Evolutionary conservation across 2,329 filamentous ascomycete species (phyloP).

Genomic region (Mycosphaerella sp.): DNA sequence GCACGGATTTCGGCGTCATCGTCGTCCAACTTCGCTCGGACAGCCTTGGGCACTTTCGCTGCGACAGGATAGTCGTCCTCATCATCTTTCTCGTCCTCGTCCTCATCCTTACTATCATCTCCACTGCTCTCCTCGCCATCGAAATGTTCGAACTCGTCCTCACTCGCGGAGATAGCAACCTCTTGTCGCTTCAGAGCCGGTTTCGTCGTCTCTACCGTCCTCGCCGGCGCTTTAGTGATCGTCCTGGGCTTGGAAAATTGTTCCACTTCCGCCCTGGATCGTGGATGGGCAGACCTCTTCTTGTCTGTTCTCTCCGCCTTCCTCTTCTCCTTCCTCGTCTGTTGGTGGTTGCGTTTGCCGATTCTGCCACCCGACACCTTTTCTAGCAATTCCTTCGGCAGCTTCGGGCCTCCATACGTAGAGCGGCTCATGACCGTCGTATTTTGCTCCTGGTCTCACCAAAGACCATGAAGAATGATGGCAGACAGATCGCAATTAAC

Average conservation of each 20-base stretch:
- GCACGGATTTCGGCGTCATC: conserved; percentile 86
- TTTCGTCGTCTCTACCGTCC: conserved; percentile 10
- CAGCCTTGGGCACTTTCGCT: conserved; percentile 17
- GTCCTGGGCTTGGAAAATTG: conserved; percentile 6
- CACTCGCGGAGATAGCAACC: conserved; percentile 6
- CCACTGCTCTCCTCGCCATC: conserved; percentile 21
- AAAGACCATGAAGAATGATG: too few species aligned
- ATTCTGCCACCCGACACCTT: conserved; percentile 34
- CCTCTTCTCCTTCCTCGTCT: conserved; percentile 44
- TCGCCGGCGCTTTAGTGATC: conserved; percentile 2
- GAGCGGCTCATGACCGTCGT: conserved; percentile 22
- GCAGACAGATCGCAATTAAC: too few species aligned
- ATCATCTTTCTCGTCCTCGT: conserved; percentile 11
- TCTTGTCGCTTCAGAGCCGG: conserved; percentile 4
- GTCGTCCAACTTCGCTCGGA: conserved; percentile 55
- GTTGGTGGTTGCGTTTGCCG: conserved; percentile 19
- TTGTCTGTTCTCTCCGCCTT: conserved; percentile 60
- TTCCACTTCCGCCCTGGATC: background rate
- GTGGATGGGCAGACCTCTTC: conserved; percentile 37
- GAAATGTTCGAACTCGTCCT: conserved; percentile 32
- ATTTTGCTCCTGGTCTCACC: too few species aligned
- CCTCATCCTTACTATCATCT: background rate
- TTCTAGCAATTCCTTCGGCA: conserved; percentile 43
- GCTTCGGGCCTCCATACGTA: conserved; percentile 36
- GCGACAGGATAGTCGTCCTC: conserved; percentile 17